phyloP scores from a whole-genome alignment of 1,284 basidiomycete genomes.

The Pterula multifida region DNA sequence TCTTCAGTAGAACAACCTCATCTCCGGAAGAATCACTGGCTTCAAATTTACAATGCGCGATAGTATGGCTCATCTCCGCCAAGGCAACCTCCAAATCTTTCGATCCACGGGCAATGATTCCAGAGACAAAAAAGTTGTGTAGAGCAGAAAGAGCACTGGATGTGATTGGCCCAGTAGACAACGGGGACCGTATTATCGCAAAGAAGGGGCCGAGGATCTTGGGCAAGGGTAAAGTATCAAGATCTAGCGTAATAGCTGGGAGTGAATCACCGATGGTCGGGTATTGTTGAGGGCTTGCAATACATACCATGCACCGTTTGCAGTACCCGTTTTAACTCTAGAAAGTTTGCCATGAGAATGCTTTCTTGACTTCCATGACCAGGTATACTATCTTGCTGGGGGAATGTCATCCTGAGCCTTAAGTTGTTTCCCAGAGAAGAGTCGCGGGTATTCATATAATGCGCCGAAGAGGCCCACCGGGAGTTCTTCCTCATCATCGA shows the following conservation, averaged over 20 bases:
- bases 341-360: slow-evolving; percentile 84
- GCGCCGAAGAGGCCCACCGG: slow-evolving; percentile 71
- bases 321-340: slow-evolving; percentile 72
- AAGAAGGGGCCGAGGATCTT: slow-evolving; percentile 82
- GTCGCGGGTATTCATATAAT: slow-evolving; percentile 47
- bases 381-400: slow-evolving; percentile 25
- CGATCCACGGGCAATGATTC: slow-evolving; percentile 51
- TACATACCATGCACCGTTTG: slow-evolving; percentile 61
- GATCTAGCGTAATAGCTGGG: slow-evolving; percentile 30
- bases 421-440: slow-evolving; percentile 60
- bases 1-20: slow-evolving; percentile 89
- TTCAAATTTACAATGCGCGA: slow-evolving; percentile 97
- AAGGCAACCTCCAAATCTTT: slow-evolving; percentile 52
- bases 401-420: slow-evolving; percentile 50
- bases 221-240: slow-evolving; percentile 41
- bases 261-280: slow-evolving; percentile 6
- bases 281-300: neutral
- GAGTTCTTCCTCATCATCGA: slow-evolving; percentile 97
- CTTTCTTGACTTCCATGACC: slow-evolving; percentile 47
- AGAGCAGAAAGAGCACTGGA: slow-evolving; percentile 80
- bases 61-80: slow-evolving; percentile 77
- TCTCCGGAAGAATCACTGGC: slow-evolving; percentile 92
- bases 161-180: slow-evolving; percentile 92
- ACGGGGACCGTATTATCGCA: slow-evolving; percentile 81
- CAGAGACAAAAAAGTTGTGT: slow-evolving; percentile 77